Evolutionary conservation across 2,329 filamentous ascomycete genomes (phyloP).

Genomic region (Calonectria henricotiae): DNA sequence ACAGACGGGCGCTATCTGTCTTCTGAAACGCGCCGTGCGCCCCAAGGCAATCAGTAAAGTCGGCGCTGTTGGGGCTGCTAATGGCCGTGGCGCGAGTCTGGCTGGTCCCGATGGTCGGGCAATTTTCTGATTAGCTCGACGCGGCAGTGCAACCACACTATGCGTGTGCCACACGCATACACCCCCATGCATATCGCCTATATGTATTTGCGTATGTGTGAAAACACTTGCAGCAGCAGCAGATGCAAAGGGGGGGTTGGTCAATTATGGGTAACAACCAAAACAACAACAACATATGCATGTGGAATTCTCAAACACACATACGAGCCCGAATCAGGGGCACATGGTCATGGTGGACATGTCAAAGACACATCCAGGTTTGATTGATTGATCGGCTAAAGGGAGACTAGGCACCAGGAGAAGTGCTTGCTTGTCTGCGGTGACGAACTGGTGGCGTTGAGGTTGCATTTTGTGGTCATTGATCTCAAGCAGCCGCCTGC

Average conservation of each 20-base stretch:
- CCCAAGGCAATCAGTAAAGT: slow-evolving; percentile 11
- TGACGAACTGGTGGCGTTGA: slow-evolving; percentile 32
- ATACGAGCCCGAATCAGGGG: slow-evolving; percentile 16
- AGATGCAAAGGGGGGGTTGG: slow-evolving; percentile 3
- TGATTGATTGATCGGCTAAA: slow-evolving; percentile 2
- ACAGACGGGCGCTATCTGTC: slow-evolving; percentile 44
- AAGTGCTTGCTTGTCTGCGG: slow-evolving; percentile 16
- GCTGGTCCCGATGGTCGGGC: slow-evolving; percentile 27
- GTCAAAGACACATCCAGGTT: slow-evolving; percentile 14
- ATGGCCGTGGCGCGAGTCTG: slow-evolving; percentile 9
- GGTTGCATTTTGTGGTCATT: slow-evolving; percentile 10
- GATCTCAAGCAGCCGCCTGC: background rate
- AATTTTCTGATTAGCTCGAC: slow-evolving; percentile 21
- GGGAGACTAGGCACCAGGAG: slow-evolving; percentile 3
- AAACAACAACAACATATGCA: background rate
- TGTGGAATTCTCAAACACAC: slow-evolving; percentile 20
- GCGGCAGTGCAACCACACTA: slow-evolving; percentile 3
- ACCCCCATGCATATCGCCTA: background rate
- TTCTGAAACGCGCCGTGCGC: slow-evolving; percentile 50
- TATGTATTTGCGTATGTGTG: background rate
- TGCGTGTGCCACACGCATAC: background rate
- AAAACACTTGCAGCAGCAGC: slow-evolving; percentile 5
- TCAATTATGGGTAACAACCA: background rate
- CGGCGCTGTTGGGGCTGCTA: background rate
- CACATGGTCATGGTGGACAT: slow-evolving; percentile 6